Percentiles rank a stretch among this genome's conserved stretches.
Conservation (phyloP, 331 rosid genomes). For the Spiraea crenata region DNA sequence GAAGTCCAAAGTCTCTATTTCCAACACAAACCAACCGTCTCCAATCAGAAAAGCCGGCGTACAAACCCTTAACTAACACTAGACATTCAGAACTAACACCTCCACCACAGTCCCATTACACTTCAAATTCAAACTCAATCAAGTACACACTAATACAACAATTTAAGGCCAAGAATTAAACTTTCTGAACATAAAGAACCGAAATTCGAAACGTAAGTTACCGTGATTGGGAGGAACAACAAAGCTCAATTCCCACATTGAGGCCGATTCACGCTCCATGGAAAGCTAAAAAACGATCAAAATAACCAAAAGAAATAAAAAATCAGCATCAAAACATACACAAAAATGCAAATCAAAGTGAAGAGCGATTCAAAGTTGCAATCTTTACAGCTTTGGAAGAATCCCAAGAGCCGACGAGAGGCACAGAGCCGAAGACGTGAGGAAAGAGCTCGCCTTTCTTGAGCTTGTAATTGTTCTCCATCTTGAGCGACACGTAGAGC, state of each 20-base stretch:
- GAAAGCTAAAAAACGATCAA: constrained; percentile 45
- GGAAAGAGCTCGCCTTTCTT: constrained; percentile 74
- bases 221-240: constrained; percentile 99
- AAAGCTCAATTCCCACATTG: constrained; percentile 97
- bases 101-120: background rate
- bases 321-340: background rate
- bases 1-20: constrained; percentile 87
- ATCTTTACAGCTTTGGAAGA: constrained; percentile 77
- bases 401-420: constrained; percentile 92
- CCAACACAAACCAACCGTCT: background rate
- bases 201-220: constrained; percentile 20
- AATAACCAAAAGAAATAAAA: background rate
- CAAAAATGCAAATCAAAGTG: background rate
- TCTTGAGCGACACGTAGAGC: constrained; percentile 84
- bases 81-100: background rate
- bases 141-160: background rate
- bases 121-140: background rate
- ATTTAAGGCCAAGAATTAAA: background rate
- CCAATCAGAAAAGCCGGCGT: background rate
- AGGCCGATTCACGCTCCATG: constrained; percentile 93
- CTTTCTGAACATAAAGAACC: too few relatives aligned
- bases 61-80: background rate
- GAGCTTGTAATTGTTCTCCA: constrained; percentile 77
- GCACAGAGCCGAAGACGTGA: constrained; percentile 88
- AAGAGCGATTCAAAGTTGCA: background rate